phyloP scores from a whole-genome alignment of 148 eudicot genomes.

The Rhododendron williamsianum region DNA sequence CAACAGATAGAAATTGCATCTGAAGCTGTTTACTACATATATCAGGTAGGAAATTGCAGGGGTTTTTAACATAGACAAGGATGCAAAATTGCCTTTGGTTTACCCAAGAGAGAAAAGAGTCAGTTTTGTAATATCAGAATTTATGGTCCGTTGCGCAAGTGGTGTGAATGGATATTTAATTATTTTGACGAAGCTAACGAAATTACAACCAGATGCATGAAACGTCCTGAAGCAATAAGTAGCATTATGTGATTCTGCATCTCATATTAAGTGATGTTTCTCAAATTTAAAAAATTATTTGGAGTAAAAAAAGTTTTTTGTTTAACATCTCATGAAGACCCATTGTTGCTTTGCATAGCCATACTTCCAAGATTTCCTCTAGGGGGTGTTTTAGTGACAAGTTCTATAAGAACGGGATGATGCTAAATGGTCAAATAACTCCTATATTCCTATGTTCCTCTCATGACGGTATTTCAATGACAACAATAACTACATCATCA shows the following conservation, averaged over 20 bases:
- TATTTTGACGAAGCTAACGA: not conserved
- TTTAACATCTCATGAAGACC: not conserved
- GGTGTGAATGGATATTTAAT: not conserved
- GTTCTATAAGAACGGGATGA: not conserved
- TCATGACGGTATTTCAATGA: not conserved
- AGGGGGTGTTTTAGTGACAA: not conserved
- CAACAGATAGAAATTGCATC: conserved; percentile 64
- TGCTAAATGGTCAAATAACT: not conserved
- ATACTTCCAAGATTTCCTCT: not conserved
- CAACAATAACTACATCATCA: not conserved
- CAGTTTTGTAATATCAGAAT: not conserved
- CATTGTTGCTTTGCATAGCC: not conserved
- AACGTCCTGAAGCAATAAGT: not conserved
- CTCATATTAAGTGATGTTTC: not conserved
- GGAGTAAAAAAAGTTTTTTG: not conserved
- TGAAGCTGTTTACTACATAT: conserved; percentile 55
- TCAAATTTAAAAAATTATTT: not conserved
- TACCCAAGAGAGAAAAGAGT: not conserved
- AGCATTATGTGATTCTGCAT: not conserved
- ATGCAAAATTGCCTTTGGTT: not conserved
- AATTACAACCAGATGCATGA: not conserved
- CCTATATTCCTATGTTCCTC: not conserved
- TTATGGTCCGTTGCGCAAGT: not conserved
- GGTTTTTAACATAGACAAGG: not conserved
- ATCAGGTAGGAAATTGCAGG: conserved; percentile 51